A percentile compares a stretch with the other conserved stretches of the same genome.
Conservation (phyloP, 2,329 filamentous ascomycete species). For the Diaporthe velutina region DNA sequence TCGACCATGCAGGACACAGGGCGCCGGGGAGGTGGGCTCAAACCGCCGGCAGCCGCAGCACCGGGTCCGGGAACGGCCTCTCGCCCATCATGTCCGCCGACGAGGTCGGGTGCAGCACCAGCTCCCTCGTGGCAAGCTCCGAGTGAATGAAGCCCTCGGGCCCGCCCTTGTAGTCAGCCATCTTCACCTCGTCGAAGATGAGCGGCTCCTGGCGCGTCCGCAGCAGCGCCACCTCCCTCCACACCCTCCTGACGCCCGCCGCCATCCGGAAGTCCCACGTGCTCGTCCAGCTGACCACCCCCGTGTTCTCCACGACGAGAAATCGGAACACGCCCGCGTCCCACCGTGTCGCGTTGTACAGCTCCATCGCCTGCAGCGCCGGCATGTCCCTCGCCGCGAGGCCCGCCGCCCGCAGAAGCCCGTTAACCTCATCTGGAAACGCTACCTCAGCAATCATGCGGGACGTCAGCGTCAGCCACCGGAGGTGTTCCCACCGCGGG, state of each 20-base stretch:
- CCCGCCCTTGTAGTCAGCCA: slow-evolving; percentile 26
- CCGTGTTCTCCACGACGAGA: slow-evolving; percentile 35
- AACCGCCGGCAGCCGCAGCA: slow-evolving; percentile 21
- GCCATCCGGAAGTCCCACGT: slow-evolving; percentile 39
- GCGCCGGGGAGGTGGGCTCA: background rate
- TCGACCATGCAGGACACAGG: too few relatives aligned
- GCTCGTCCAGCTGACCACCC: slow-evolving; percentile 40
- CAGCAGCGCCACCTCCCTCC: slow-evolving; percentile 37
- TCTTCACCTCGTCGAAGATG: slow-evolving; percentile 37
- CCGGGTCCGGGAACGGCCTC: slow-evolving; percentile 33
- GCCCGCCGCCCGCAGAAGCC: slow-evolving; percentile 42
- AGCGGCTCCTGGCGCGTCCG: slow-evolving; percentile 33
- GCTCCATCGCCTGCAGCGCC: slow-evolving; percentile 43
- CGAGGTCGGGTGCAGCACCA: slow-evolving; percentile 35
- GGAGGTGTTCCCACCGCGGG: slow-evolving; percentile 44
- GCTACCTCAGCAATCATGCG: slow-evolving; percentile 40
- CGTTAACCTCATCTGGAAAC: slow-evolving; percentile 42
- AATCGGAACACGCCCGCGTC: slow-evolving; percentile 47
- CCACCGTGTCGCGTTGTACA: slow-evolving; percentile 45
- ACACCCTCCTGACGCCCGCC: slow-evolving; percentile 29
- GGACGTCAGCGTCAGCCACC: slow-evolving; percentile 45
- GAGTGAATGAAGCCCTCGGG: slow-evolving; percentile 38
- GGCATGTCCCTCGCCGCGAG: slow-evolving; percentile 46
- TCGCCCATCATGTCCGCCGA: slow-evolving; percentile 36
- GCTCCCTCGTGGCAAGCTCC: slow-evolving; percentile 36